Percentiles rank a stretch among this genome's conserved stretches.
Conservation (phyloP, 495 filamentous ascomycete genomes). For the Hypomontagnella submonticulosa region DNA sequence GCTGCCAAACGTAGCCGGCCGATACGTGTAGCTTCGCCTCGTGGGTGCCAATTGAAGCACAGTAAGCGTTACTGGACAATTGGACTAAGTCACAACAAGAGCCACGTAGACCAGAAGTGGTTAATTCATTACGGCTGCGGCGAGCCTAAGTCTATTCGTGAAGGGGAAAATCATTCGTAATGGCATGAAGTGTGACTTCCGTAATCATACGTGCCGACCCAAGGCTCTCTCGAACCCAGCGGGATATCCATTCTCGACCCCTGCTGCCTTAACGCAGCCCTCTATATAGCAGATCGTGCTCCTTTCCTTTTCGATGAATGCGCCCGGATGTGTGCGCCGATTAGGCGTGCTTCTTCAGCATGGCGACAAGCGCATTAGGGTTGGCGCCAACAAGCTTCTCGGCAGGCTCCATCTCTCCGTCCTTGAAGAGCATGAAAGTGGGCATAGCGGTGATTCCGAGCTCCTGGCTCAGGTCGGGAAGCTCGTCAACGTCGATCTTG, state of each 20-base stretch:
- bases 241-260: conserved; percentile 22
- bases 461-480: conserved; percentile 79
- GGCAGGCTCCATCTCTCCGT: conserved; percentile 69
- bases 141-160: conserved; percentile 18
- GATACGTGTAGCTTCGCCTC: no score
- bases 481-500: conserved; percentile 93
- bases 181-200: conserved; percentile 2
- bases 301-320: neutral
- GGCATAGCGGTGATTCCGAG: conserved; percentile 94
- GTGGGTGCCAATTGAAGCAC: no score
- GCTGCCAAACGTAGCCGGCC: no score
- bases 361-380: conserved; percentile 67
- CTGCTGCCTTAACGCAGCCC: neutral
- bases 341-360: conserved; percentile 53
- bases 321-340: neutral
- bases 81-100: neutral
- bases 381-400: conserved; percentile 86
- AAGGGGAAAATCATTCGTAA: conserved; percentile 16
- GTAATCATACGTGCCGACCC: neutral
- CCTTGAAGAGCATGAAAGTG: conserved; percentile 88
- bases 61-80: neutral
- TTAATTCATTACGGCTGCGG: conserved; percentile 25
- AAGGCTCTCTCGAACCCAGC: conserved; percentile 7
- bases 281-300: neutral
- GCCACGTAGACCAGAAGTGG: neutral